Evolutionary conservation across 306 rosid genomes (phyloP).

Genomic region (Vigna trinervia): DNA sequence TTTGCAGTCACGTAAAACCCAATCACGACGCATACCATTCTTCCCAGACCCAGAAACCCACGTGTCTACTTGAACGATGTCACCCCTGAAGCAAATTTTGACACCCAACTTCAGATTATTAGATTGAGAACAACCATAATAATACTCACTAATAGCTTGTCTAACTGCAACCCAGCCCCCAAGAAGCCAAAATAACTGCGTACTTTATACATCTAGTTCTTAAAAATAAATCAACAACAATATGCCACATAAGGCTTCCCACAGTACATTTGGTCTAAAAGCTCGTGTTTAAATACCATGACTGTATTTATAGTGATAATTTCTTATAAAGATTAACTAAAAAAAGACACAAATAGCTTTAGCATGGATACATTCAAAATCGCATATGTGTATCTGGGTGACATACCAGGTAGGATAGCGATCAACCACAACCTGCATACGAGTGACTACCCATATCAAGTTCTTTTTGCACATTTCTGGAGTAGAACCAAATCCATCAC

Average conservation of each 20-base stretch:
- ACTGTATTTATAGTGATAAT: conserved; percentile 20
- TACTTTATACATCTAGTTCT: conserved; percentile 34
- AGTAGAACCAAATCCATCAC: conserved; percentile 96
- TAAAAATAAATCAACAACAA: conserved; percentile 7
- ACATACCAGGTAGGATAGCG: conserved; percentile 97
- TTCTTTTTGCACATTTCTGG: conserved; percentile 95
- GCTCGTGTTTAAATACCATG: not conserved
- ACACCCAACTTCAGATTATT: conserved; percentile 40
- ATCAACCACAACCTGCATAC: conserved; percentile 95
- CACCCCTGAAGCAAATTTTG: conserved; percentile 75
- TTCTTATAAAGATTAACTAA: conserved; percentile 29
- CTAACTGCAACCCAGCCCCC: conserved; percentile 31
- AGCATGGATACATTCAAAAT: not conserved
- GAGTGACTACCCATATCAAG: conserved; percentile 97
- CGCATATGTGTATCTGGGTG: conserved; percentile 11
- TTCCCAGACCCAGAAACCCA: conserved; percentile 94
- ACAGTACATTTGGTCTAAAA: conserved; percentile 6
- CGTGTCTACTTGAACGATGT: conserved; percentile 93
- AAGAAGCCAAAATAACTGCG: conserved; percentile 22
- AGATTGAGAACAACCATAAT: conserved; percentile 25
- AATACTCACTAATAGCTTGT: conserved; percentile 21
- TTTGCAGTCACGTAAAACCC: conserved; percentile 78
- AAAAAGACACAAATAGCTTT: conserved; percentile 21
- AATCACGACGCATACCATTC: conserved; percentile 99
- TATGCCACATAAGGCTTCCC: conserved; percentile 2